These are phyloP conservation scores for Termitomyces sp. DNA, from an alignment of 768 basidiomycete genomes.

Conservation along the genomic window DNA sequence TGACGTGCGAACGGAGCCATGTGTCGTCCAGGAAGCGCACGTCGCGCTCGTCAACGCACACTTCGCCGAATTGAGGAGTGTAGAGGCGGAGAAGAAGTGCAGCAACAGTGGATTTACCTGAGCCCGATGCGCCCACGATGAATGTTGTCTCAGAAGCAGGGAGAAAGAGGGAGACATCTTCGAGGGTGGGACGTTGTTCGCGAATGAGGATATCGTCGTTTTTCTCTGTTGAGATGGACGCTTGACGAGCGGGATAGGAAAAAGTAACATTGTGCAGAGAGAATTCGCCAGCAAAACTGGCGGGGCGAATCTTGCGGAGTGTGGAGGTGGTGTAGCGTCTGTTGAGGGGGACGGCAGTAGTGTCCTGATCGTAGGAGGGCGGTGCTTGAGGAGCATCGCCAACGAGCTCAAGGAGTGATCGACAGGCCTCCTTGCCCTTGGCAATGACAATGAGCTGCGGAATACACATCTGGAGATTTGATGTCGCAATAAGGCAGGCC, in stretches of 20 bases:
- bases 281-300: conserved; percentile 70
- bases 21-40: conserved; percentile 68
- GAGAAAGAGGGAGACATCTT: conserved; percentile 65
- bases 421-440: conserved; percentile 84
- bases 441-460: conserved; percentile 76
- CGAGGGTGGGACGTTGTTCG: conserved; percentile 52
- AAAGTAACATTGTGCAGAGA: conserved; percentile 74
- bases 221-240: background rate
- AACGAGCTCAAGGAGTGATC: conserved; percentile 60
- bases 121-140: conserved; percentile 88
- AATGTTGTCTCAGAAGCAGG: conserved; percentile 81
- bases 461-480: conserved; percentile 83
- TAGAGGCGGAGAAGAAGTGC: conserved; percentile 83
- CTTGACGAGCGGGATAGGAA: conserved; percentile 72
- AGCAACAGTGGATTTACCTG: conserved; percentile 90
- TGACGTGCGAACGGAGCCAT: conserved; percentile 71
- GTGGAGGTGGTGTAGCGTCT: conserved; percentile 35
- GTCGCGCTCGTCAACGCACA: conserved; percentile 82
- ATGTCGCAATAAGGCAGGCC: conserved; percentile 90
- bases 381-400: conserved; percentile 37
- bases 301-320: conserved; percentile 67
- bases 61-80: conserved; percentile 55
- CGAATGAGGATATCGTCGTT: conserved; percentile 50
- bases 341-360: conserved; percentile 10
- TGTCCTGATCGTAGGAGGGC: conserved; percentile 6